Evolutionary conservation across 495 filamentous ascomycete genomes (phyloP).

Genomic region (Podospora tetraspora): DNA sequence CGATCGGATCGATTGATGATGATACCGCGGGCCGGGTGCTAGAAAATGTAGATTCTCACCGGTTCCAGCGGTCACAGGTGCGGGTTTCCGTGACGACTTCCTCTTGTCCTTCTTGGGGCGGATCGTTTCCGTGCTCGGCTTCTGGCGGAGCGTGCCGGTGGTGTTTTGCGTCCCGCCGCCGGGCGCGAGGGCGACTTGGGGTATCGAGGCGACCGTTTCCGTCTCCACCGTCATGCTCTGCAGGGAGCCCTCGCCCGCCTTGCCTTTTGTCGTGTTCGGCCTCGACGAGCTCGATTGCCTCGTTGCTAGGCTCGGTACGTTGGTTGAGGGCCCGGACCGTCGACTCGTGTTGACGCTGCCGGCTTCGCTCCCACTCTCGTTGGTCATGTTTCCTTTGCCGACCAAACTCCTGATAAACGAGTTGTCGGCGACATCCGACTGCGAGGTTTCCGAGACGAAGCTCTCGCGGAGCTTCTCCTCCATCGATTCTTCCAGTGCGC

Average conservation of each 20-base stretch:
- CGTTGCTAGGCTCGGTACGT: conserved; percentile 37
- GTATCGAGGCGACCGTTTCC: conserved; percentile 88
- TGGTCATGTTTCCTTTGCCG: conserved; percentile 32
- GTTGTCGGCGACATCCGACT: conserved; percentile 30
- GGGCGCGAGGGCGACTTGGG: conserved; percentile 74
- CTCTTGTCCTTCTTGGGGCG: conserved; percentile 91
- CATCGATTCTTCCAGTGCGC: conserved; percentile 41
- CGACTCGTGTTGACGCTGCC: conserved; percentile 40
- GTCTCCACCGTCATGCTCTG: conserved; percentile 98
- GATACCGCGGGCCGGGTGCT: conserved; percentile 22
- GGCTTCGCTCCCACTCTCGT: conserved; percentile 61
- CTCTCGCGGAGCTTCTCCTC: conserved; percentile 48
- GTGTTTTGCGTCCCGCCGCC: conserved; percentile 59
- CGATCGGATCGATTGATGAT: conserved; percentile 36
- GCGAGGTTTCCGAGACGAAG: conserved; percentile 39
- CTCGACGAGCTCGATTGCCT: conserved; percentile 43
- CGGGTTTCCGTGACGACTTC: conserved; percentile 65
- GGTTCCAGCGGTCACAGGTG: conserved; percentile 63
- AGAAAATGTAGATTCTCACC: conserved; percentile 50
- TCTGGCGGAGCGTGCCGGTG: conserved; percentile 72
- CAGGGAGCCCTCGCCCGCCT: conserved; percentile 65
- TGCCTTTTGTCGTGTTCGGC: conserved; percentile 46
- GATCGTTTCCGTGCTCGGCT: conserved; percentile 89
- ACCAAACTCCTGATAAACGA: conserved; percentile 28
- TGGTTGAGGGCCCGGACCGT: conserved; percentile 26